Evolutionary conservation across 805 yeast genomes (phyloP).

Genomic region (Pichia membranifaciens): DNA sequence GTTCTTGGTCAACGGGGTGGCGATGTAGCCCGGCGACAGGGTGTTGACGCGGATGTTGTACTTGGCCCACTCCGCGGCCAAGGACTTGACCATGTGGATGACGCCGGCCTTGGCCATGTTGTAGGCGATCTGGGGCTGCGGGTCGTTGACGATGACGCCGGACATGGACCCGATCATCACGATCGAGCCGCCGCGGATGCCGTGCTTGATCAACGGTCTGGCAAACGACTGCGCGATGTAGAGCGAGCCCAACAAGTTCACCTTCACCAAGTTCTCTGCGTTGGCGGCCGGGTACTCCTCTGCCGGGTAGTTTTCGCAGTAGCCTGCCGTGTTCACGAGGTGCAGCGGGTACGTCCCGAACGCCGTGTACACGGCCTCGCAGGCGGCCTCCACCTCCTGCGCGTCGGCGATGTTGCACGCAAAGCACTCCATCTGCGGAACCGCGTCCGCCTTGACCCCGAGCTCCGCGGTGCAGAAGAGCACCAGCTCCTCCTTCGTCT

Average conservation of each 20-base stretch:
- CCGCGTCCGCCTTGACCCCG: slow-evolving; percentile 22
- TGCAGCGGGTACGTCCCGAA: slow-evolving; percentile 59
- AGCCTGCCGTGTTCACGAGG: slow-evolving; percentile 77
- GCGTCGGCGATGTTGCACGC: slow-evolving; percentile 69
- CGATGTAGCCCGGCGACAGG: slow-evolving; percentile 73
- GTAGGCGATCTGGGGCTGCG: slow-evolving; percentile 75
- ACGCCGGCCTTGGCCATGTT: slow-evolving; percentile 87
- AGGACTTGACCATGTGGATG: slow-evolving; percentile 67
- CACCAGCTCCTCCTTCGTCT: slow-evolving; percentile 43
- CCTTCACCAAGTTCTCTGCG: slow-evolving; percentile 63
- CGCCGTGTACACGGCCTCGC: slow-evolving; percentile 48
- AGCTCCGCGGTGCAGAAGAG: slow-evolving; percentile 26
- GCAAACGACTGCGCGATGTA: slow-evolving; percentile 73
- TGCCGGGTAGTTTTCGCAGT: slow-evolving; percentile 75
- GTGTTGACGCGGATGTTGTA: slow-evolving; percentile 73
- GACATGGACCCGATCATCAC: slow-evolving; percentile 76
- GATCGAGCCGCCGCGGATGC: slow-evolving; percentile 50
- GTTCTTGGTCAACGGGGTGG: slow-evolving; percentile 71
- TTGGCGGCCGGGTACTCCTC: slow-evolving; percentile 67
- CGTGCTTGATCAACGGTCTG: slow-evolving; percentile 53
- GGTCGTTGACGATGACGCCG: slow-evolving; percentile 70
- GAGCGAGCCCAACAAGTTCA: slow-evolving; percentile 68
- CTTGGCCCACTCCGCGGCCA: slow-evolving; percentile 80
- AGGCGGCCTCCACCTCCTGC: slow-evolving; percentile 48
- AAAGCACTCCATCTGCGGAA: slow-evolving; percentile 52